Conservation (phyloP, 805 yeast genomes). For the Saccharomyces jurei region DNA sequence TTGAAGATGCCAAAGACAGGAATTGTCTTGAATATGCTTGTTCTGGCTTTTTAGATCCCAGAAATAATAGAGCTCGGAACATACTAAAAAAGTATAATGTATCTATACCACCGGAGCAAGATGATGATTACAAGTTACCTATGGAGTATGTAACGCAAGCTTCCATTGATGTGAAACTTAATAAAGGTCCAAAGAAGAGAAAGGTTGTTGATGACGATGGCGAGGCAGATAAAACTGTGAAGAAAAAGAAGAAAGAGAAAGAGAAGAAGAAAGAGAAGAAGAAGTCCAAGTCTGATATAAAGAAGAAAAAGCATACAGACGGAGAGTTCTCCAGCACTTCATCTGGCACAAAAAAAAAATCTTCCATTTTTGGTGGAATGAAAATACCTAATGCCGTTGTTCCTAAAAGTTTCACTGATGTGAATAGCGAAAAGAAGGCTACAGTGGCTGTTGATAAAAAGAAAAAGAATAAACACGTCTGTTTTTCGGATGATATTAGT, state of each 20-base stretch:
- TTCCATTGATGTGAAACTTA: neutral
- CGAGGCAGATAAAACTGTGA: slow-evolving; percentile 2
- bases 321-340: neutral
- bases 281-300: neutral
- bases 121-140: neutral
- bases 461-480: slow-evolving; percentile 12
- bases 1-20: slow-evolving; percentile 56
- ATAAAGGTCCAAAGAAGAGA: slow-evolving; percentile 5
- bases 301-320: slow-evolving; percentile 1
- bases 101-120: neutral
- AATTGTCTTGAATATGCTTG: slow-evolving; percentile 22
- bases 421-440: slow-evolving; percentile 10
- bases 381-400: slow-evolving; percentile 6
- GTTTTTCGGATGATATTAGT: slow-evolving; percentile 16
- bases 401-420: slow-evolving; percentile 6
- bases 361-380: slow-evolving; percentile 27
- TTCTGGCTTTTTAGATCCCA: slow-evolving; percentile 22
- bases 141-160: neutral
- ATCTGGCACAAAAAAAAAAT: slow-evolving; percentile 24
- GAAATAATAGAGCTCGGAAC: slow-evolving; percentile 11
- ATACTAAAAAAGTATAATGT: slow-evolving; percentile 9
- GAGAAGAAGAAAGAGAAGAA: slow-evolving; percentile 1
- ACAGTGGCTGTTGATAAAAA: slow-evolving; percentile 3
- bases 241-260: slow-evolving; percentile 1
- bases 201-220: slow-evolving; percentile 1